A percentile compares a stretch with the other conserved stretches of the same genome.
These are phyloP conservation scores for Chalciporus piperatus DNA, from an alignment of 768 basidiomycete genomes.

Conservation along the genomic window DNA sequence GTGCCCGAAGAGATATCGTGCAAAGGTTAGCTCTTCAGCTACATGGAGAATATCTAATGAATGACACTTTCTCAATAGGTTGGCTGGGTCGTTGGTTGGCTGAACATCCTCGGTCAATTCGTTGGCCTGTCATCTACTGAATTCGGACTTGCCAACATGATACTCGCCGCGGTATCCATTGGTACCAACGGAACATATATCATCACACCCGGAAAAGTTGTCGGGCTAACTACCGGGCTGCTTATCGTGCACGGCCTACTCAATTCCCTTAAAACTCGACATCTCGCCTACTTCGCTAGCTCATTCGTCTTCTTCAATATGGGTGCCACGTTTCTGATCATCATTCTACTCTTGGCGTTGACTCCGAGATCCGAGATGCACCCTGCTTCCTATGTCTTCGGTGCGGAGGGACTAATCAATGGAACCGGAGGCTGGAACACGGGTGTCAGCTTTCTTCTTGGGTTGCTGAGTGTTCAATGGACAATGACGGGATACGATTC, in stretches of 20 bases:
- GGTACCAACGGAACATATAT: conserved; percentile 31
- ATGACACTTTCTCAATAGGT: conserved; percentile 11
- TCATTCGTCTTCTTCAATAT: conserved; percentile 47
- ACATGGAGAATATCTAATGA: background rate
- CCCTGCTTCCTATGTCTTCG: conserved; percentile 55
- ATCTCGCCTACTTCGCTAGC: conserved; percentile 32
- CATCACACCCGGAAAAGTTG: conserved; percentile 38
- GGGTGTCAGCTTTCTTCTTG: conserved; percentile 44
- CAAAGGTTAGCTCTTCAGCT: conserved; percentile 42
- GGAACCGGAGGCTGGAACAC: conserved; percentile 41
- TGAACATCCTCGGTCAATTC: conserved; percentile 26
- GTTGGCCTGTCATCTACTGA: conserved; percentile 34
- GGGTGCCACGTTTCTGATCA: conserved; percentile 39
- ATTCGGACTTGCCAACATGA: conserved; percentile 36
- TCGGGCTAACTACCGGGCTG: conserved; percentile 40
- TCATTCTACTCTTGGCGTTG: conserved; percentile 41
- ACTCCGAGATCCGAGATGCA: conserved; percentile 55
- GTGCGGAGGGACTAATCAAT: conserved; percentile 38
- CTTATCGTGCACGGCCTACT: conserved; percentile 41
- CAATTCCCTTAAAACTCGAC: conserved; percentile 43
- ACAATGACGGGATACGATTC: conserved; percentile 39
- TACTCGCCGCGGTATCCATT: conserved; percentile 27
- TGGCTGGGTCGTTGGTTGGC: conserved; percentile 34
- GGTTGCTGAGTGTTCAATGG: conserved; percentile 47
- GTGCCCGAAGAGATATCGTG: conserved; percentile 60